Evolutionary conservation across 73 alveolate species (phyloP), one percentile per base, ranked within the genome.

Genomic region (Paramecium tetraurelia): DNA sequence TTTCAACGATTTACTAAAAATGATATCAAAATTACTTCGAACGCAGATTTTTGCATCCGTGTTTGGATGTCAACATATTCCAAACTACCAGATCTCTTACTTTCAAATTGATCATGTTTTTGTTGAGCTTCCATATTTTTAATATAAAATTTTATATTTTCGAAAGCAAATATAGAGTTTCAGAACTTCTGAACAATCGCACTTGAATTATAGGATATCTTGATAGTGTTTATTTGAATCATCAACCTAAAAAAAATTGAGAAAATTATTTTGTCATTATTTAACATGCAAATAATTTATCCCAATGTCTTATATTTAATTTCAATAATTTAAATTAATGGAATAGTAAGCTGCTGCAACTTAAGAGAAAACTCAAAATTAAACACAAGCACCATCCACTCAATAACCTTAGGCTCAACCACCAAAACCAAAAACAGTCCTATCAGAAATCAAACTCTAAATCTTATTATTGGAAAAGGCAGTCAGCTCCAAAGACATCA

Each of bases 371-470:
- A 22, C 50, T 33, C 20, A 11, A 63, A 31, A 27, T 31, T 33
- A 27, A 24, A 5, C 11, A 63, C 27, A 46, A 33, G 87, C 59
- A 7, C 35, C n/a, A 29, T 41, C 87, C 4, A 11, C 58, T 33
- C 27, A 68, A 68, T 33, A 68, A 24, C 22, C 85, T 14, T 68
- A 68, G 11, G 87, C 24, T 27, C 16, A 80, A 24, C 35, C 77
- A 80, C 33, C 8, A 44, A 80, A 80, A 80, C 38, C 75, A 6
- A 41, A 9, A 9, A 80, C 90, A 18, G 44, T 80, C 48, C 16
- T 80, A 24, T 44, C 90, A 24, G 94, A 89, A 71, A 38, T 89
- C 58, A 89, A 83, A 89, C 68, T 70, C 38, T 71, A 89, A 63
- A 44, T 89, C 2, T 40, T 89, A 11, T 38, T 72, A 22, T 59